Base-by-base conservation (phyloP, 345 rosid genomes). In the Salix dunnii region DNA sequence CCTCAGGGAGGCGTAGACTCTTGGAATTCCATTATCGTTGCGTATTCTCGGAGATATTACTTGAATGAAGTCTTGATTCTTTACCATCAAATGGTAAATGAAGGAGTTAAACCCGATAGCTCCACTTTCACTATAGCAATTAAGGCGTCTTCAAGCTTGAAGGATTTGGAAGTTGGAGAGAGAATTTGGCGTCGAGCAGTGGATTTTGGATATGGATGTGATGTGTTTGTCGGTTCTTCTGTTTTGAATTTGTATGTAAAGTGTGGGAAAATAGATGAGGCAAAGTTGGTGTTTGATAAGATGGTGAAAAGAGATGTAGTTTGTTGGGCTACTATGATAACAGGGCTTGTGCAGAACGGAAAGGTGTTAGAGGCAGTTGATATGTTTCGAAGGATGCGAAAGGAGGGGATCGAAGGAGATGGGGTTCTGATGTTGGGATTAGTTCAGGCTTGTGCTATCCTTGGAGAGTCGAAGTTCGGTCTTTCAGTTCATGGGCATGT, bases 291-390 rank as follows among this genome's bases (percentile, higher is more conserved):
- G 70, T 91, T 93, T 70, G 70, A 86, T 27, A 85, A 78, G 84
- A 86, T 89, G 92, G 72, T 49, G 49, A 90, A 82, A 71, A 88
- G 70, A 76, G 98, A 93, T 77, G 78, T 88, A 68, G 82, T 93
- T 40, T 84, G 87, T 76, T 93, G 96, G 93, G 87, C 91, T 65
- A 87, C 90, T n/a, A 87, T 91, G 88, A 83, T 91, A 62, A 89
- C 84, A 36, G 96, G 97, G 49, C 84, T 88, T 68, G 89, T 85
- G 30, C 78, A 80, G 7, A 83, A 77, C 73, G 87, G 89, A 14
- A 76, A 76, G 75, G 71, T 90, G 1, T 11, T 65, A 55, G 90
- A 93, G 20, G 93, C 94, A 0, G 64, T 90, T 77, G 85, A 86
- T 18, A 65, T 79, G 3, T 91, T 85, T 74, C 80, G 84, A 82